Base-by-base conservation (phyloP, 2,329 filamentous ascomycete genomes). In the Diaporthe velutina region DNA sequence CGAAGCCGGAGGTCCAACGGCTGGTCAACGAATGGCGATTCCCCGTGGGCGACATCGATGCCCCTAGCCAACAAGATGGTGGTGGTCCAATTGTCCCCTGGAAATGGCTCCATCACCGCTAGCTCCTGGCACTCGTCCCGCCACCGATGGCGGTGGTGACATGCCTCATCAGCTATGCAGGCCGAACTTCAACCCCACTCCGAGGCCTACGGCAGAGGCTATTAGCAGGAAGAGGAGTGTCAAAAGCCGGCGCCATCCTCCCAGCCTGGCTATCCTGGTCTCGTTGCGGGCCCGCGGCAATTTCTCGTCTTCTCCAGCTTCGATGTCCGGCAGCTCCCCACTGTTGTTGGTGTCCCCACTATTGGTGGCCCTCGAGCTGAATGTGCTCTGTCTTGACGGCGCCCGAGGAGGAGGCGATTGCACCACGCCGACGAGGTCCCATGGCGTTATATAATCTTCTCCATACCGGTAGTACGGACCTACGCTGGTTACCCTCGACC, bases 191-290 rank as follows among this genome's bases (percentile, higher is more conserved):
- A 86, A 73, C 1, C 86, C 86, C 48, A 87, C 68, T 0, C 83
- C 80, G 38, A 88, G 77, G 0, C 86, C 86, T 40, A 86, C 80
- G 0, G 82, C 79, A 10, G 83, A 77, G 57, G 85, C 73, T 8
- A 81, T 77, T 9, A 83, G 64, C 17, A 83, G 57, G 4, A 86
- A 35, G 12, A 82, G 72, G 0, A 80, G 52, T 3, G 81, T 71
- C 12, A 84, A 0, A 78, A 85, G 66, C 15, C 85, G 78, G n/a
- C 80, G 83, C 79, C 84, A 84, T 1, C 83, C 79, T 5, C 82
- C 79, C 33, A 81, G 76, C 42, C 77, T 75, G 0, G 77, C 73
- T 19, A 78, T 73, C 78, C 80, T 78, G 13, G 60, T 66, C 15
- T 72, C 74, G n/a, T 77, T 73, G 42, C 68, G 52, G 17, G 64